A percentile compares a stretch with the other conserved stretches of the same genome.
phyloP scores from a whole-genome alignment of 495 filamentous ascomycete species.

The Talaromyces proteolyticus region DNA sequence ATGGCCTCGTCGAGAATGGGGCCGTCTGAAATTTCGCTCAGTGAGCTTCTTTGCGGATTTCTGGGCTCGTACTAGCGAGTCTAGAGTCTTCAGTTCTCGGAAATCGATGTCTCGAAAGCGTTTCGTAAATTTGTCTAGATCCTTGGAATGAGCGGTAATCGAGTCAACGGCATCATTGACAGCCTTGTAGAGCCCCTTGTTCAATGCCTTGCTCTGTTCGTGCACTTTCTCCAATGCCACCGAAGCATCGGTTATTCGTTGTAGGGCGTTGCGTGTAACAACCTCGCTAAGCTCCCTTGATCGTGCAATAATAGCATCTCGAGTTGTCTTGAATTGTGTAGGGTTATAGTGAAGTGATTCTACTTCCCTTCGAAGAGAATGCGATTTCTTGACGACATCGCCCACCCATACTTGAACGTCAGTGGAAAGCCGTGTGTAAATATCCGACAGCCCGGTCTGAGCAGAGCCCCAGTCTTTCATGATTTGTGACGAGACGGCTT shows the following conservation, averaged over 20 bases:
- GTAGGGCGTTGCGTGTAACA: constrained; percentile 27
- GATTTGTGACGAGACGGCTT: constrained; percentile 32
- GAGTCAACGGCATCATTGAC: constrained; percentile 23
- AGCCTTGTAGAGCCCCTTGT: constrained; percentile 22
- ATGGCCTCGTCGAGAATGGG: not conserved
- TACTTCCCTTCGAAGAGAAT: constrained; percentile 27
- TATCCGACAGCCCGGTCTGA: constrained; percentile 33
- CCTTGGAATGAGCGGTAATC: not conserved
- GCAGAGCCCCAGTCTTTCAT: constrained; percentile 35
- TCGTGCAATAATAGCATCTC: constrained; percentile 23
- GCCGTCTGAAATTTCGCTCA: constrained; percentile 4
- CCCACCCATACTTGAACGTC: constrained; percentile 44
- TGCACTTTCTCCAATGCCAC: constrained; percentile 23
- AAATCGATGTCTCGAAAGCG: constrained; percentile 26
- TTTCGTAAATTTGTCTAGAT: constrained; percentile 23
- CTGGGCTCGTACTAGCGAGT: constrained; percentile 32
- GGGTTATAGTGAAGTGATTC: constrained; percentile 21
- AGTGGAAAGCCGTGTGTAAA: constrained; percentile 40
- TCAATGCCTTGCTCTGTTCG: constrained; percentile 13
- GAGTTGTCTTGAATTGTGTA: constrained; percentile 13
- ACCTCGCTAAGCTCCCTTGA: constrained; percentile 33
- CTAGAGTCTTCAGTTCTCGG: constrained; percentile 20
- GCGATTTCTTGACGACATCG: constrained; percentile 39
- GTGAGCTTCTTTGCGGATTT: constrained; percentile 28
- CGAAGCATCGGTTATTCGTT: constrained; percentile 26